Evolutionary conservation across 495 filamentous ascomycete genomes (phyloP), one percentile per base, ranked within the genome.

Genomic region (Aspergillus panamensis): DNA sequence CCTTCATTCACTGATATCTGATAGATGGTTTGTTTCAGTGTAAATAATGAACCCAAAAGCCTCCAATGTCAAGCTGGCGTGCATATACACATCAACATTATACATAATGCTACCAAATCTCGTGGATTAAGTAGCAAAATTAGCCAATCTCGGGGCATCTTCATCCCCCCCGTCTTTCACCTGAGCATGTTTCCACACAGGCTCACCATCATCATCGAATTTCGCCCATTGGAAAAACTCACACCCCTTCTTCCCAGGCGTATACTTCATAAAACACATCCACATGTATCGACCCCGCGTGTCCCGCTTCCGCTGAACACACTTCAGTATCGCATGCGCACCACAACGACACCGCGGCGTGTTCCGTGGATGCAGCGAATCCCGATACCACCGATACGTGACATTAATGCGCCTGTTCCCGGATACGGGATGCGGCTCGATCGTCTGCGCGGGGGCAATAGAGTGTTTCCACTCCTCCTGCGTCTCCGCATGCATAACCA

Each of bases 401-500:
- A 98, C 80, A 69, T 97, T 97, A 61, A 98, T 91, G 40, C 94
- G 80, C 44, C 83, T 80, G 60, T 84, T 90, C 1, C 88, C 88
- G 0, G 92, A 77, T 2, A 97, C 58, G 0, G 92, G 89, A 71
- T 98, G 94, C 12, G 87, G 88, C 54, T 88, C 87, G 47, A 96
- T 86, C 3, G 84, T 80, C 53, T 80, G 80, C 0, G 89, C 85
- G 0, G 92, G 87, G 0, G 81, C 73, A 45, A 98, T 88, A 57
- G 82, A 72, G 58, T 88, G 79, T 59, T 80, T 82, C 76, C 80
- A 84, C 66, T 79, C 73, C 43, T 82, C 79, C 53, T 81, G 78
- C 76, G 79, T 92, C 57, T 94, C 91, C 1, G 92, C 90, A 66
- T 96, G 91, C 94, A 98, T 98, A 5, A 97, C 75, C 0, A 98